A percentile compares a stretch with the other conserved stretches of the same genome.
These are phyloP conservation scores for Albifimbria verrucaria DNA, from an alignment of 2,329 filamentous ascomycete genomes.

Conservation along the genomic window DNA sequence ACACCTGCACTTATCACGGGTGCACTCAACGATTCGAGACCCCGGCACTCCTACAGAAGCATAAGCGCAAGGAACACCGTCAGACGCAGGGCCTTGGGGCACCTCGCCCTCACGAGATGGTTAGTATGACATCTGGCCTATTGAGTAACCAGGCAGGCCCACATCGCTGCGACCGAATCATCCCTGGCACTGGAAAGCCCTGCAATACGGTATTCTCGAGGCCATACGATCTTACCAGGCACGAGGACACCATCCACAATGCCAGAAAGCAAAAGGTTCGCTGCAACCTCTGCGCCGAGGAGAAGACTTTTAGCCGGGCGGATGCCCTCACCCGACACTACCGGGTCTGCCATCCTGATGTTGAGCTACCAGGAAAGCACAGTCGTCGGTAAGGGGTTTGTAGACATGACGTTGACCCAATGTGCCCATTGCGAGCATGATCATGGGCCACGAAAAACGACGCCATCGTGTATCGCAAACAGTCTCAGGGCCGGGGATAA, in stretches of 20 bases:
- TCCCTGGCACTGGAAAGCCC: conserved; percentile 90
- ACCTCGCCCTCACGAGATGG: conserved; percentile 24
- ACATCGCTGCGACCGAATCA: too few species aligned
- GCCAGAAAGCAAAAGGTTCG: conserved; percentile 87
- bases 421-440: too few species aligned
- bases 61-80: conserved; percentile 91
- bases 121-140: too few species aligned
- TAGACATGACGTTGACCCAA: too few species aligned
- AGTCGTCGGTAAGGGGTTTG: conserved; percentile 27
- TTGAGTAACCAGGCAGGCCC: too few species aligned
- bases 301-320: conserved; percentile 94
- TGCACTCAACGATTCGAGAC: conserved; percentile 87
- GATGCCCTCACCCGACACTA: conserved; percentile 94
- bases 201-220: conserved; percentile 93
- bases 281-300: conserved; percentile 88
- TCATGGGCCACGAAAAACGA: too few species aligned
- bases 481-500: too few species aligned
- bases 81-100: conserved; percentile 53
- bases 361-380: conserved; percentile 71
- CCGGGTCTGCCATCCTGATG: conserved; percentile 87
- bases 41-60: conserved; percentile 81
- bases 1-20: too few species aligned
- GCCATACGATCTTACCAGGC: conserved; percentile 92
- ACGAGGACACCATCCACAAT: conserved; percentile 98
- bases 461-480: too few species aligned